These are phyloP conservation scores for Carnegiea gigantea DNA, from an alignment of 179 eudicot genomes.

Conservation along the genomic window DNA sequence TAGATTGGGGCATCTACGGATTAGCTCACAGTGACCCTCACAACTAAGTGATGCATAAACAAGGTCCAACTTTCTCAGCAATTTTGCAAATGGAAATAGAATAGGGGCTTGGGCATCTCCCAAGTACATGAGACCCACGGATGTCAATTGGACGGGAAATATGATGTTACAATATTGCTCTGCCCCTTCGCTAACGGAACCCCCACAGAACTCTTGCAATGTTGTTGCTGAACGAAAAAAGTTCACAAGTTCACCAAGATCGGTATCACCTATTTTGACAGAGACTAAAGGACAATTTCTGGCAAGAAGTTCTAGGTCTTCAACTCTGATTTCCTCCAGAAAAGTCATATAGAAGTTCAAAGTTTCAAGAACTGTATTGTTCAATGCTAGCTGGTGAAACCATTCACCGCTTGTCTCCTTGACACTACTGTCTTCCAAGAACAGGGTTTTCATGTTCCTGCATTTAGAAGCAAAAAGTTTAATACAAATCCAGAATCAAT, in stretches of 20 bases:
- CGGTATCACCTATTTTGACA: conserved; percentile 70
- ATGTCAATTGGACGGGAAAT: conserved; percentile 52
- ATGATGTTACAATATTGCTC: conserved; percentile 39
- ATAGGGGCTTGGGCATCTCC: conserved; percentile 55
- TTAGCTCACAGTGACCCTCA: conserved; percentile 61
- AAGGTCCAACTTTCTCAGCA: conserved; percentile 70
- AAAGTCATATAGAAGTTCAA: conserved; percentile 76
- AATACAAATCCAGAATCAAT: conserved; percentile 10
- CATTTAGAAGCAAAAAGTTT: conserved; percentile 6
- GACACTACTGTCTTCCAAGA: conserved; percentile 64
- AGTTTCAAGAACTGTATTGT: conserved; percentile 59
- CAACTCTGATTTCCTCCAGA: conserved; percentile 37
- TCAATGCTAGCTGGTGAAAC: conserved; percentile 66
- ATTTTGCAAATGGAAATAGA: conserved; percentile 52
- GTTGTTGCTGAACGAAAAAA: conserved; percentile 51
- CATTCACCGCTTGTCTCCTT: conserved; percentile 58
- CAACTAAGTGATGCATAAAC: conserved; percentile 65
- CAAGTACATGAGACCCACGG: conserved; percentile 62
- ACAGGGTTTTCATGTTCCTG: conserved; percentile 55
- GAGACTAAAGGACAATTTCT: conserved; percentile 62
- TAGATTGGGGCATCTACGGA: conserved; percentile 68
- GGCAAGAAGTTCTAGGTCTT: conserved; percentile 70
- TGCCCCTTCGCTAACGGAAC: conserved; percentile 46
- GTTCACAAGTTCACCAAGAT: conserved; percentile 49
- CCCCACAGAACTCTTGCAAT: conserved; percentile 71